Conservation (phyloP, 306 rosid genomes). For the Pterocarpus santalinus region DNA sequence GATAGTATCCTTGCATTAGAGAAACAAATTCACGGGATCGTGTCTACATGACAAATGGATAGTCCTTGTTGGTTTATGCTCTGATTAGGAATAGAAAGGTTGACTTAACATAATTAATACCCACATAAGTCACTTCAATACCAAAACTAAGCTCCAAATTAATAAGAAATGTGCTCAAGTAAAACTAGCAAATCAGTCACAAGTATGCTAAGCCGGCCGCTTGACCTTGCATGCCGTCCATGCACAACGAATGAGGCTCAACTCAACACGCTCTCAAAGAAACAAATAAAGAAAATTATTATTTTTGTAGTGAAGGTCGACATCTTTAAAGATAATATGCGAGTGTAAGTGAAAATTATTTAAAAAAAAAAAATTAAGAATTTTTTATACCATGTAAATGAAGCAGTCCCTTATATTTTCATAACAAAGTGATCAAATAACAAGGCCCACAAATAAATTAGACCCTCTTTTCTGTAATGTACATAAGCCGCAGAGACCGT, state of each 20-base stretch:
- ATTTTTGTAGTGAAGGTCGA: too few species aligned
- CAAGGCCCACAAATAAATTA: neutral
- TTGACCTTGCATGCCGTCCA: conserved; percentile 51
- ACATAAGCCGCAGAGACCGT: neutral
- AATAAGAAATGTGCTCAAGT: neutral
- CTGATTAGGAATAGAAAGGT: conserved; percentile 20
- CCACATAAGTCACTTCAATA: conserved; percentile 20
- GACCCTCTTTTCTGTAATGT: neutral
- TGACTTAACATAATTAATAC: conserved; percentile 5
- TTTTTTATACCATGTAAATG: too few species aligned
- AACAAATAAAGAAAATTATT: neutral
- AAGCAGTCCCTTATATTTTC: too few species aligned
- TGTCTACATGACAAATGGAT: conserved; percentile 47
- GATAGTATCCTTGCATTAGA: neutral
- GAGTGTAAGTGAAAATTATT: too few species aligned
- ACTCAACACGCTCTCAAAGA: neutral
- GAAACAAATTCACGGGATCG: neutral
- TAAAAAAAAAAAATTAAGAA: too few species aligned
- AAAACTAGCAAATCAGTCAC: neutral
- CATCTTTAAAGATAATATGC: too few species aligned
- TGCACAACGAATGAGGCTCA: neutral
- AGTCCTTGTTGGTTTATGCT: conserved; percentile 5
- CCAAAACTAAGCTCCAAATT: conserved; percentile 22
- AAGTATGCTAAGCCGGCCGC: conserved; percentile 48
- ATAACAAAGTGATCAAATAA: too few species aligned